Evolutionary conservation across 2,329 filamentous ascomycete species (phyloP).

Genomic region (Colletotrichum filicis): DNA sequence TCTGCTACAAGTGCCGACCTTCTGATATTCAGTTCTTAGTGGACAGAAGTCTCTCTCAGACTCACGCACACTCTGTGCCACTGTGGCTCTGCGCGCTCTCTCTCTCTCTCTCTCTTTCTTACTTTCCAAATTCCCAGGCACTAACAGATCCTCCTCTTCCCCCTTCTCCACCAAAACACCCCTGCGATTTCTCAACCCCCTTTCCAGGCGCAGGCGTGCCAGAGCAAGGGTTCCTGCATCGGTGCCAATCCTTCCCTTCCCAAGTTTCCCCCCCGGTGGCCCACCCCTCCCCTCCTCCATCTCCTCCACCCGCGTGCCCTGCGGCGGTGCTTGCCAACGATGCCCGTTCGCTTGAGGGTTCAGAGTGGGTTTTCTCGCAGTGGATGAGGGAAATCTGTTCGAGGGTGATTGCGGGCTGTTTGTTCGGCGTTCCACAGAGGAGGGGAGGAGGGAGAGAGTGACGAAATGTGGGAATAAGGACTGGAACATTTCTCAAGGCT

Average conservation of each 20-base stretch:
- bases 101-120: neutral
- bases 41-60: neutral
- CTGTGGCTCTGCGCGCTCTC: neutral
- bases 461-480: neutral
- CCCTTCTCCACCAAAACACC: neutral
- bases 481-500: neutral
- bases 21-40: neutral
- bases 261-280: too few relatives aligned
- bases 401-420: neutral
- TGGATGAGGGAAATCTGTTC: neutral
- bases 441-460: neutral
- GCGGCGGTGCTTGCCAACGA: too few relatives aligned
- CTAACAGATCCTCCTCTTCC: neutral
- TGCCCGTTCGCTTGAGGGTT: neutral
- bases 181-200: conserved; percentile 9
- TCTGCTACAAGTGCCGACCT: neutral
- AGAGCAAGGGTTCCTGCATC: conserved; percentile 21
- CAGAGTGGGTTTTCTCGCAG: neutral
- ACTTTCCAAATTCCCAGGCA: neutral
- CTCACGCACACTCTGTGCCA: neutral
- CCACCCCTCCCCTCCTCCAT: neutral
- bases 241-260: neutral
- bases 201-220: conserved; percentile 23
- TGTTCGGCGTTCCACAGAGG: neutral
- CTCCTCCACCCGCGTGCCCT: neutral